A percentile compares a stretch with the other conserved stretches of the same genome.
Evolutionary conservation across 2,329 filamentous ascomycete species (phyloP).

Genomic region (Apiospora kogelbergensis): DNA sequence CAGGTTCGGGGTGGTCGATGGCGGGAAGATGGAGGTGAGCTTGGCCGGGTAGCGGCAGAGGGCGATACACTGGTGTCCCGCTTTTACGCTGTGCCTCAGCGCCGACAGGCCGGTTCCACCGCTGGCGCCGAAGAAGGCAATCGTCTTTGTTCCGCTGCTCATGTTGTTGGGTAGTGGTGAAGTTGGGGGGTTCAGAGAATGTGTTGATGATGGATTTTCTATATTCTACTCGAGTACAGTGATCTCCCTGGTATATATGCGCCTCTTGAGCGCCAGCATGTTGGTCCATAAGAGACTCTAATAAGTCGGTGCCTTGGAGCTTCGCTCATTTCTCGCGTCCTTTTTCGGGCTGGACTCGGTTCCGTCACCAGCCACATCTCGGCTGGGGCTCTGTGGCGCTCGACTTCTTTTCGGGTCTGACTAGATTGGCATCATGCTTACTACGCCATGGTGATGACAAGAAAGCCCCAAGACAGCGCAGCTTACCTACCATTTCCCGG

Average conservation of each 20-base stretch:
- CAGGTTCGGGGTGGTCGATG: slow-evolving; percentile 36
- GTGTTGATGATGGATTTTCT: background rate
- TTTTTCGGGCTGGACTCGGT: background rate
- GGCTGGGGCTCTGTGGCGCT: too few relatives aligned
- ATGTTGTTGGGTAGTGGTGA: background rate
- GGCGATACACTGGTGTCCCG: slow-evolving; percentile 46
- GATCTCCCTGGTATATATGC: background rate
- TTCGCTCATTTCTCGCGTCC: background rate
- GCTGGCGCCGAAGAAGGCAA: slow-evolving; percentile 55
- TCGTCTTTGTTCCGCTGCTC: slow-evolving; percentile 31
- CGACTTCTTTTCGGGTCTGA: too few relatives aligned
- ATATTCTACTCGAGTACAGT: background rate
- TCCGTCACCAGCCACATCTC: background rate
- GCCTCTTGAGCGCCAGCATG: background rate
- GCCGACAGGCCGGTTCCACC: slow-evolving; percentile 48
- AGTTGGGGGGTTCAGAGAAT: too few relatives aligned
- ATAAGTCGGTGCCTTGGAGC: background rate
- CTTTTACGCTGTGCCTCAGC: slow-evolving; percentile 44
- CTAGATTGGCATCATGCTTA: background rate
- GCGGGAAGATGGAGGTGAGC: slow-evolving; percentile 38
- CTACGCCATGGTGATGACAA: background rate
- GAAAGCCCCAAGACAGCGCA: background rate
- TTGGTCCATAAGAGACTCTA: too few relatives aligned
- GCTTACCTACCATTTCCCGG: background rate
- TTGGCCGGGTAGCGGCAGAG: slow-evolving; percentile 51